These are phyloP conservation scores for Coemansia sp. DNA, from an alignment of 192 early-diverging fungal genomes.

Conservation along the genomic window DNA sequence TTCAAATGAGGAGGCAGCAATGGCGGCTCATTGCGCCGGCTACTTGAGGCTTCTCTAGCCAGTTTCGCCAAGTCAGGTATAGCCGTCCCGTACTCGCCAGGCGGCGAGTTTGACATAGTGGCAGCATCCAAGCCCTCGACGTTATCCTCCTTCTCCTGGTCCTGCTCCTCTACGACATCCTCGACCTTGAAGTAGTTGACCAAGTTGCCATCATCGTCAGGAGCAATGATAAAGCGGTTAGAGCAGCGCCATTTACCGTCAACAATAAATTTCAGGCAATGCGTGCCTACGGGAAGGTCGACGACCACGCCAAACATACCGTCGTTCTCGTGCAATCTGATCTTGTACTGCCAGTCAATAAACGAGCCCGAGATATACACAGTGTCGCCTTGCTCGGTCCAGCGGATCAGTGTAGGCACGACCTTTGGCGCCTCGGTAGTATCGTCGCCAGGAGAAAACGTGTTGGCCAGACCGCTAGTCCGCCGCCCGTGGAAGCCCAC, in stretches of 20 bases:
- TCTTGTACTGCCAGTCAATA: slow-evolving; percentile 96
- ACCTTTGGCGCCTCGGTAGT: slow-evolving; percentile 18
- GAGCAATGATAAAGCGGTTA: slow-evolving; percentile 84
- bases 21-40: slow-evolving; percentile 68
- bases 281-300: slow-evolving; percentile 90
- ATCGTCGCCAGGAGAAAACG: slow-evolving; percentile 20
- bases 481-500: slow-evolving; percentile 2
- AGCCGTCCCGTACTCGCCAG: slow-evolving; percentile 62
- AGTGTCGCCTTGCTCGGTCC: slow-evolving; percentile 69
- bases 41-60: slow-evolving; percentile 35
- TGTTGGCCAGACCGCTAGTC: slow-evolving; percentile 20
- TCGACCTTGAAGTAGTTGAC: slow-evolving; percentile 95
- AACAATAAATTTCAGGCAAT: slow-evolving; percentile 97
- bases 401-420: slow-evolving; percentile 89
- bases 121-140: slow-evolving; percentile 55
- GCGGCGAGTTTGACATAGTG: slow-evolving; percentile 60
- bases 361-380: slow-evolving; percentile 97
- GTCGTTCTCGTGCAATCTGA: slow-evolving; percentile 63
- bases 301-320: slow-evolving; percentile 57
- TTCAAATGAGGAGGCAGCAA: slow-evolving; percentile 90
- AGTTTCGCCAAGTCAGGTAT: slow-evolving; percentile 60
- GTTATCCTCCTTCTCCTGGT: slow-evolving; percentile 50
- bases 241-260: slow-evolving; percentile 98
- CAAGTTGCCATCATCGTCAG: slow-evolving; percentile 92
- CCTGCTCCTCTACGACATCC: slow-evolving; percentile 54